phyloP scores from a whole-genome alignment of 495 filamentous ascomycete genomes.

The Xylaria grammica region DNA sequence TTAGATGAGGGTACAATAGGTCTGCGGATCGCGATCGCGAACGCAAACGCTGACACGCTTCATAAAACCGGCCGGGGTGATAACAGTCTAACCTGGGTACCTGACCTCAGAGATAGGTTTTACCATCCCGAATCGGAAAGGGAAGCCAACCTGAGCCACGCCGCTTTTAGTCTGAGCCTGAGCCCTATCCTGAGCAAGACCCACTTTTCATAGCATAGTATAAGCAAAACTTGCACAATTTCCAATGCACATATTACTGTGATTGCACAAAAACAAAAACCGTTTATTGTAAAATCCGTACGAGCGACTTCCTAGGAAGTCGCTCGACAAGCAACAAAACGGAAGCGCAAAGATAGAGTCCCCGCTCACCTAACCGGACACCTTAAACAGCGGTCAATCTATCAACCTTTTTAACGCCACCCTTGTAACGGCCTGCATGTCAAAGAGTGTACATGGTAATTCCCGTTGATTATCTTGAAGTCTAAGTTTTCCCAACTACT shows the following conservation, averaged over 20 bases:
- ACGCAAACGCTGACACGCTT: too few relatives aligned
- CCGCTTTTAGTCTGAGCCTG: background rate
- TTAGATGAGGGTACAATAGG: too few relatives aligned
- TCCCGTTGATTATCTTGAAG: constrained; percentile 4
- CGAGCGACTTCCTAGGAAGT: too few relatives aligned
- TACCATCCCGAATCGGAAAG: constrained; percentile 1
- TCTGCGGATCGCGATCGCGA: too few relatives aligned
- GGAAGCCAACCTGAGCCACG: background rate
- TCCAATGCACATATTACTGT: background rate
- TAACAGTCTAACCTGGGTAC: background rate
- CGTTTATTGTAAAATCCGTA: background rate
- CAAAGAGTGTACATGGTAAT: constrained; percentile 7
- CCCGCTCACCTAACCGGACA: constrained; percentile 2
- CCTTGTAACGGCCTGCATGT: constrained; percentile 6
- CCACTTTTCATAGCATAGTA: background rate
- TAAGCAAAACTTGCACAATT: background rate
- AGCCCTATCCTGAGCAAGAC: background rate
- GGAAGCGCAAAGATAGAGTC: background rate
- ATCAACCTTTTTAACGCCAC: constrained; percentile 7
- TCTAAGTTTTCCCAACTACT: constrained; percentile 12
- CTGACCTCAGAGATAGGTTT: constrained; percentile 1
- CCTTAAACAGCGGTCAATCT: constrained; percentile 6
- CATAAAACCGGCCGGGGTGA: background rate
- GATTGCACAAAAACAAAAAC: background rate
- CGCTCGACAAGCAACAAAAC: too few relatives aligned